Evolutionary conservation across 108 stramenopile genomes (phyloP).

Genomic region (Fistulifera solaris): DNA sequence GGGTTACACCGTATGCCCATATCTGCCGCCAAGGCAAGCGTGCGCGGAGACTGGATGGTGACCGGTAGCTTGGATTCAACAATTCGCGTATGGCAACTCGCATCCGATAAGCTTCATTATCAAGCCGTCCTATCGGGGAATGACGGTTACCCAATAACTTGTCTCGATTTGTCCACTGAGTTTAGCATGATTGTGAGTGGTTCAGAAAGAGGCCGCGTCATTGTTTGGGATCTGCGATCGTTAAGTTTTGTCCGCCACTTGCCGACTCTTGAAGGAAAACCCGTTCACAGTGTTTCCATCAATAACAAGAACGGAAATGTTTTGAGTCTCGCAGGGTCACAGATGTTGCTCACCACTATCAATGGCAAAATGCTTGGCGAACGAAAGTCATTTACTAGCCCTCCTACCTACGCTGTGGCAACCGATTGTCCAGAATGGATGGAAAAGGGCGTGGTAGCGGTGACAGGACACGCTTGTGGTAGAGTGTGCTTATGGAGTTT

Average conservation of each 20-base stretch:
- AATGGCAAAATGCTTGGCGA: constrained; percentile 78
- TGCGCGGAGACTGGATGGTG: constrained; percentile 73
- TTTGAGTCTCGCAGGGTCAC: constrained; percentile 67
- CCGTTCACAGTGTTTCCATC: constrained; percentile 57
- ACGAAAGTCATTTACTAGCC: constrained; percentile 29
- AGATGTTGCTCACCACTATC: constrained; percentile 78
- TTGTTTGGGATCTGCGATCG: constrained; percentile 89
- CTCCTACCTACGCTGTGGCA: constrained; percentile 74
- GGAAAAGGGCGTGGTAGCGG: constrained; percentile 81
- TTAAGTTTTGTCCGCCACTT: constrained; percentile 80
- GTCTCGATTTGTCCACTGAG: constrained; percentile 71
- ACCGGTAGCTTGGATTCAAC: constrained; percentile 89
- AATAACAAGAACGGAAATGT: constrained; percentile 87
- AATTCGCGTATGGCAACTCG: constrained; percentile 85
- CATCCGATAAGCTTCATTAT: constrained; percentile 54
- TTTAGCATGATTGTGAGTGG: constrained; percentile 87
- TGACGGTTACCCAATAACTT: constrained; percentile 77
- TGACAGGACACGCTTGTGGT: constrained; percentile 93
- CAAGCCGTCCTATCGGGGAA: constrained; percentile 85
- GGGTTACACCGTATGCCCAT: constrained; percentile 81
- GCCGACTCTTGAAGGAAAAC: constrained; percentile 23
- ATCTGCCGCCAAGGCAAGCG: constrained; percentile 59
- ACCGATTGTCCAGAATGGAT: constrained; percentile 92
- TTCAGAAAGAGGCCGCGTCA: constrained; percentile 77
- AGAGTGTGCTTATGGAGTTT: constrained; percentile 87